phyloP scores from a whole-genome alignment of 176 grass and related monocot genomes.

The Dendrocalamus sinicus region DNA sequence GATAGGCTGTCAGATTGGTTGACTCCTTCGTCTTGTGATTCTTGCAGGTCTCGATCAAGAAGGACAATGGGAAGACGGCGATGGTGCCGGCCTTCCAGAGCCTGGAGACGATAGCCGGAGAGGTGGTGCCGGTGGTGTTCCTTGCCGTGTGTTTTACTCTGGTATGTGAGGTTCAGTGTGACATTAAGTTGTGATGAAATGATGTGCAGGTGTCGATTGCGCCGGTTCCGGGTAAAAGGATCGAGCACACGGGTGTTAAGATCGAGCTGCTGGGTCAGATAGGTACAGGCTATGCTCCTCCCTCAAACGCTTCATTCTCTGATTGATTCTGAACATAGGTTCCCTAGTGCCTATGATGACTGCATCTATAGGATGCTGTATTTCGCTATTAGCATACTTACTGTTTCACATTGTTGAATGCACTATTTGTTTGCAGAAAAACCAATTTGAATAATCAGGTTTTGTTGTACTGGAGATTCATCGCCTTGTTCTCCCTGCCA shows the following conservation, averaged over 20 bases:
- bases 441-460: not conserved
- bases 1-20: not conserved
- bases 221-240: constrained; percentile 81
- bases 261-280: constrained; percentile 90
- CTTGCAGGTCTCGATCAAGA: constrained; percentile 70
- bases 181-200: constrained; percentile 8
- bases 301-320: not conserved
- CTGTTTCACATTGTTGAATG: not conserved
- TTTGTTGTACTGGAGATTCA: not conserved
- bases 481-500: not conserved
- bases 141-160: not conserved
- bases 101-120: constrained; percentile 79
- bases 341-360: not conserved
- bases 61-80: constrained; percentile 79
- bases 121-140: constrained; percentile 51
- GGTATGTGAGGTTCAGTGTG: not conserved
- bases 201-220: constrained; percentile 75
- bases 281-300: constrained; percentile 52
- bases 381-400: not conserved
- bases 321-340: not conserved
- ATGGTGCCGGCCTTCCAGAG: constrained; percentile 89
- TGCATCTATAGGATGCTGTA: not conserved
- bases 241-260: constrained; percentile 87
- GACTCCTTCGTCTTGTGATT: constrained; percentile 1
- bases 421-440: not conserved